Evolutionary conservation across 2,329 filamentous ascomycete species (phyloP), one percentile per base, ranked within the genome.

Genomic region (Pezicula rhizophila): DNA sequence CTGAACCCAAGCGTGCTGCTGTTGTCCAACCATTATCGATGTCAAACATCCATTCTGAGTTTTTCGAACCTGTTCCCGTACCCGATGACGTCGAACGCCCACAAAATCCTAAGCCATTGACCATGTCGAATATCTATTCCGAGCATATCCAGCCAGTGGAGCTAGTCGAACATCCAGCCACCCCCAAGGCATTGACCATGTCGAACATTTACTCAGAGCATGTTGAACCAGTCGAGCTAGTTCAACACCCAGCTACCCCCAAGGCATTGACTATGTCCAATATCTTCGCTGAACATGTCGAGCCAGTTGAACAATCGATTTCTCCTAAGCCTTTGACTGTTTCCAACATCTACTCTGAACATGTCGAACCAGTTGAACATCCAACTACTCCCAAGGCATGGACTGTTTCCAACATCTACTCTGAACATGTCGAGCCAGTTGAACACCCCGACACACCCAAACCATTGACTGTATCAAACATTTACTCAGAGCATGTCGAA

Each of bases 221-320:
- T 33, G 26, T 45, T 7, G 42, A 45, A 26, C 42, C 42, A 47
- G 76, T 70, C 4, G 68, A 71, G 43, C 77, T 66, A 20, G 53
- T 58, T n/a, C 18, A 45, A 12, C 46, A 31, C 31, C 46, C n/a
- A 31, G 47, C 55, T 15, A 50, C 11, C 15, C 38, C 17, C 17
- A 12, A 18, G 38, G n/a, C 15, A 17, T 40, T 17, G 45, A 70
- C 62, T 14, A 72, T 77, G 56, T 75, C 75, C 3, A 54, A 66
- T 1, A 68, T 78, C 39, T 67, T 69, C 49, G 70, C 71, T 4
- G 60, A 76, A 8, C 70, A 74, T 47, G 76, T 70, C 4, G 68
- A 71, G 43, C 48, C 34, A 33, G 20, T 42, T 23, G 39, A 42
- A 23, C 18, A 31, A 3, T 10, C 28, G 1, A 7, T 8, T 8